phyloP scores from a whole-genome alignment of 2,329 filamentous ascomycete genomes.

The Aspergillus oerlinghausenensis region DNA sequence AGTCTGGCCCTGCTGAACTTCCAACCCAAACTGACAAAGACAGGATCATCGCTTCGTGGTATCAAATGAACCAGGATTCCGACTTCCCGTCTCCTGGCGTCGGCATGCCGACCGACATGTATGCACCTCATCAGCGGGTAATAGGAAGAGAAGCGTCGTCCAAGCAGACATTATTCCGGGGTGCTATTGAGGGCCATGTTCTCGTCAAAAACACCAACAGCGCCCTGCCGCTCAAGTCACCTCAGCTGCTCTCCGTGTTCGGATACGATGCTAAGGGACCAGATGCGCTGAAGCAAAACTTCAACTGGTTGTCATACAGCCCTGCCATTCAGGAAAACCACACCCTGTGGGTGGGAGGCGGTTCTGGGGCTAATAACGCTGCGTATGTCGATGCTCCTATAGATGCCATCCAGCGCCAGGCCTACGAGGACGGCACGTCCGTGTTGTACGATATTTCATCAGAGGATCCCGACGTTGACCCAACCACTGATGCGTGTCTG shows the following conservation, averaged over 20 bases:
- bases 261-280: constrained; percentile 21
- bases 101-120: constrained; percentile 18
- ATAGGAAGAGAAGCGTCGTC: constrained; percentile 46
- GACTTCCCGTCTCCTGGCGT: constrained; percentile 17
- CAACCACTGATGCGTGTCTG: constrained; percentile 33
- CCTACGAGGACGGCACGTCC: constrained; percentile 51
- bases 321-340: constrained; percentile 33
- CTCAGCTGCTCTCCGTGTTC: constrained; percentile 21
- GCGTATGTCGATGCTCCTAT: constrained; percentile 50
- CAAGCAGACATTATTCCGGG: constrained; percentile 38
- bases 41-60: constrained; percentile 45
- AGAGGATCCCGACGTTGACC: constrained; percentile 13
- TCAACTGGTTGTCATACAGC: not conserved
- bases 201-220: constrained; percentile 49
- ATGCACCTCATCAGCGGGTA: constrained; percentile 12
- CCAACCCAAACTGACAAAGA: not conserved
- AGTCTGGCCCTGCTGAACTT: not conserved
- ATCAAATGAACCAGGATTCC: constrained; percentile 23
- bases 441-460: constrained; percentile 19
- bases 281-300: constrained; percentile 1
- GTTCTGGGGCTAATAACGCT: constrained; percentile 47
- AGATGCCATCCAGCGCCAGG: constrained; percentile 50
- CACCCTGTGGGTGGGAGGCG: constrained; percentile 44
- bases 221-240: constrained; percentile 43
- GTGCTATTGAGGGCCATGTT: constrained; percentile 56